Conservation (phyloP, 208 protist genomes). For the Acanthamoeba triangularis region DNA sequence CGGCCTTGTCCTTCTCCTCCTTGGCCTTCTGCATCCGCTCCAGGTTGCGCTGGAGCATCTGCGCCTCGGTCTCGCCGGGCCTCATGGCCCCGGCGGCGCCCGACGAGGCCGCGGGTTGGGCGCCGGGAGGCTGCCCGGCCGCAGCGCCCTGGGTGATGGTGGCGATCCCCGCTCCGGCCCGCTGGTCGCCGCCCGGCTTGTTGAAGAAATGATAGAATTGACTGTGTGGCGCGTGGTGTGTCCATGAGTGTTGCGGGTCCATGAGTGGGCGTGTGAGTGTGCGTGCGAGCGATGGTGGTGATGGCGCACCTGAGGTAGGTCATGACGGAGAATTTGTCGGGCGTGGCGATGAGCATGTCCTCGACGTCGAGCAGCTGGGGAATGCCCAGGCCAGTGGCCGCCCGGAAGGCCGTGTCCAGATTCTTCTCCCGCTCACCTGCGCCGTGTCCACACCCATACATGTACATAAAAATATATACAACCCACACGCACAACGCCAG, state of each 20-base stretch:
- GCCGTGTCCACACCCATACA: neutral
- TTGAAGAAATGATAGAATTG: slow-evolving; percentile 71
- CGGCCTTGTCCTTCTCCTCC: slow-evolving; percentile 45
- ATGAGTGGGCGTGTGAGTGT: neutral
- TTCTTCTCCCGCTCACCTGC: slow-evolving; percentile 56
- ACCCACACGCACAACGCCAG: neutral
- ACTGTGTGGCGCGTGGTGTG: neutral
- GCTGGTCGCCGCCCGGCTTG: slow-evolving; percentile 21
- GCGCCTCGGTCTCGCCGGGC: slow-evolving; percentile 34
- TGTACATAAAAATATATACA: neutral
- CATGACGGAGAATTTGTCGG: slow-evolving; percentile 76
- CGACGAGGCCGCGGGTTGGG: neutral
- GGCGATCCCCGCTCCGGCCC: slow-evolving; percentile 22
- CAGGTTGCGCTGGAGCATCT: slow-evolving; percentile 41
- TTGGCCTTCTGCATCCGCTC: slow-evolving; percentile 39
- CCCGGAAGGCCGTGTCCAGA: slow-evolving; percentile 55
- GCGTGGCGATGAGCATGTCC: slow-evolving; percentile 66
- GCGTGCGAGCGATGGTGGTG: neutral
- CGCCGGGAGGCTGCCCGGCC: neutral
- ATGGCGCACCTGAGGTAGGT: slow-evolving; percentile 65
- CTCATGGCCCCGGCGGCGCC: neutral
- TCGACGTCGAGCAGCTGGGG: slow-evolving; percentile 70
- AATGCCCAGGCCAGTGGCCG: slow-evolving; percentile 41
- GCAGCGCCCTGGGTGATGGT: slow-evolving; percentile 44
- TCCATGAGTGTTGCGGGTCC: neutral